phyloP scores from a whole-genome alignment of 2,329 filamentous ascomycete species.

The Aureobasidium vineae region DNA sequence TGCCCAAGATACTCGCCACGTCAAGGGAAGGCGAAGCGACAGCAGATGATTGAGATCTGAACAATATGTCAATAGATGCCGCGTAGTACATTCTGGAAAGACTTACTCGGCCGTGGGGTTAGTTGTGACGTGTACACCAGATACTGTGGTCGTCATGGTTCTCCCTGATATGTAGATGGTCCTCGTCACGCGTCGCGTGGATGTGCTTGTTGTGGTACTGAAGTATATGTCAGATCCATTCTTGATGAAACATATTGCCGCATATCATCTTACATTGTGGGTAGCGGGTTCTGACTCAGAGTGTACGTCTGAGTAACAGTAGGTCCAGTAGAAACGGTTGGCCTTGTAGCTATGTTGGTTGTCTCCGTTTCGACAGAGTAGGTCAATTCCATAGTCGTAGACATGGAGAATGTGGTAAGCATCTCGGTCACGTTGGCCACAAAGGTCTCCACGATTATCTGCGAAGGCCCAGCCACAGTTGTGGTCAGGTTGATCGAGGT shows the following conservation, averaged over 20 bases:
- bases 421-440: slow-evolving; percentile 42
- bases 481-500: slow-evolving; percentile 43
- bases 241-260: too few species aligned
- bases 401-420: slow-evolving; percentile 42
- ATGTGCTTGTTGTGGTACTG: slow-evolving; percentile 25
- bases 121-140: neutral
- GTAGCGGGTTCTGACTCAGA: slow-evolving; percentile 30
- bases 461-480: slow-evolving; percentile 39
- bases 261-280: slow-evolving; percentile 32
- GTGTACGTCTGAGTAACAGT: slow-evolving; percentile 37
- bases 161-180: slow-evolving; percentile 24
- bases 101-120: neutral
- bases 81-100: neutral
- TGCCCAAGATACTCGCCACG: slow-evolving; percentile 13
- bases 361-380: slow-evolving; percentile 41
- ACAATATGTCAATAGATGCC: neutral
- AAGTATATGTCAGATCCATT: neutral
- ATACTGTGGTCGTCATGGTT: slow-evolving; percentile 11
- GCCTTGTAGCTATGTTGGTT: slow-evolving; percentile 33
- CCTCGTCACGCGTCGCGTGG: slow-evolving; percentile 24
- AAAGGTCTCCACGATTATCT: slow-evolving; percentile 44
- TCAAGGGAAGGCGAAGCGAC: neutral
- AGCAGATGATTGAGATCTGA: neutral
- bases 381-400: slow-evolving; percentile 41
- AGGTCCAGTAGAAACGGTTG: slow-evolving; percentile 30